Evolutionary conservation across 306 rosid species (phyloP).

Genomic region (Cucurbita ficifolia): DNA sequence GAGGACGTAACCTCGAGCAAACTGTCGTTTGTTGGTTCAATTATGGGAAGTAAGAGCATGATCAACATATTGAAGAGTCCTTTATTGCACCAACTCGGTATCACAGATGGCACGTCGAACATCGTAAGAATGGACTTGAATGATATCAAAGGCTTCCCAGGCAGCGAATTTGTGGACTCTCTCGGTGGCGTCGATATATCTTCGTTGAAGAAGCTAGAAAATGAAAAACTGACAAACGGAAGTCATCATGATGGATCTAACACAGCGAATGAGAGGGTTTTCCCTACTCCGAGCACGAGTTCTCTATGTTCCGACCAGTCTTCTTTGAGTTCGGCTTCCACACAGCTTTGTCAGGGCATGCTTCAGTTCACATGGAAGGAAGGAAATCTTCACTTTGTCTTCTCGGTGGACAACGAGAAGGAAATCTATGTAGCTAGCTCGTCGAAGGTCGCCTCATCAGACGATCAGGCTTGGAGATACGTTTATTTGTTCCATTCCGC

Average conservation of each 20-base stretch:
- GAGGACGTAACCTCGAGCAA: slow-evolving; percentile 23
- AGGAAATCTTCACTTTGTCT: slow-evolving; percentile 68
- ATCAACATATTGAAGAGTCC: slow-evolving; percentile 60
- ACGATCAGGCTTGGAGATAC: slow-evolving; percentile 40
- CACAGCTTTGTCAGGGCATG: slow-evolving; percentile 62
- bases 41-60: slow-evolving; percentile 92
- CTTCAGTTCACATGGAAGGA: slow-evolving; percentile 81
- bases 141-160: slow-evolving; percentile 31
- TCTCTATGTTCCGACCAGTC: slow-evolving; percentile 40
- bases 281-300: slow-evolving; percentile 32
- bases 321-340: slow-evolving; percentile 26
- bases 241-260: slow-evolving; percentile 21
- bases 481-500: slow-evolving; percentile 50
- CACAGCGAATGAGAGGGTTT: slow-evolving; percentile 2
- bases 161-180: slow-evolving; percentile 36
- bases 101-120: slow-evolving; percentile 25
- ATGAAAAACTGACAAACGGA: slow-evolving; percentile 18
- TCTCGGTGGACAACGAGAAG: slow-evolving; percentile 61
- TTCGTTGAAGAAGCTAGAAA: slow-evolving; percentile 29
- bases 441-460: slow-evolving; percentile 29
- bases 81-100: slow-evolving; percentile 37
- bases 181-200: slow-evolving; percentile 22
- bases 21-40: slow-evolving; percentile 44
- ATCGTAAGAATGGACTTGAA: slow-evolving; percentile 23
- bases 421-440: slow-evolving; percentile 55